Percentiles rank a stretch among this genome's conserved stretches.
phyloP scores from a whole-genome alignment of 495 filamentous ascomycete genomes.

The Penicillium goetzii region DNA sequence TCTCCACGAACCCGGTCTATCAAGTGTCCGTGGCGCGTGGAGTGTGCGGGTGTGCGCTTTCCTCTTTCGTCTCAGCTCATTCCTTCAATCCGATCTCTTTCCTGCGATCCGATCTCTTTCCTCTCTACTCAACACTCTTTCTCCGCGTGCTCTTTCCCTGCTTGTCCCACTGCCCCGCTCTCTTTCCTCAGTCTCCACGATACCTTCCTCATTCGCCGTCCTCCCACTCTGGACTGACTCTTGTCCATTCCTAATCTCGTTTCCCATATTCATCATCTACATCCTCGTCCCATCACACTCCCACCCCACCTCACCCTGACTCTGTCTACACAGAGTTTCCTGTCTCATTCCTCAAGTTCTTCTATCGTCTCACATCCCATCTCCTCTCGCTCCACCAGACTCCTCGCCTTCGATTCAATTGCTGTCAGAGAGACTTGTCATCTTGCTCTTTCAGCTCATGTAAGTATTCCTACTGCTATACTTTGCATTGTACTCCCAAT shows the following conservation, averaged over 20 bases:
- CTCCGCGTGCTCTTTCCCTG: neutral
- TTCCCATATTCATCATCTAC: conserved; percentile 25
- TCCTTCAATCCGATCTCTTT: neutral
- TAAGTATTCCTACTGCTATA: neutral
- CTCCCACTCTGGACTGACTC: neutral
- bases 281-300: conserved; percentile 32
- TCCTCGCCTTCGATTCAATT: neutral
- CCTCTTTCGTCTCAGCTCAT: conserved; percentile 9
- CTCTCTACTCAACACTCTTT: neutral
- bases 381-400: neutral
- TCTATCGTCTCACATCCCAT: conserved; percentile 6
- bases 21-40: neutral
- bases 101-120: neutral
- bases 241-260: conserved; percentile 16
- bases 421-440: neutral
- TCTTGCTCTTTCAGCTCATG: neutral
- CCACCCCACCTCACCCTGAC: conserved; percentile 30
- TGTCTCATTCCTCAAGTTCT: neutral
- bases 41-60: conserved; percentile 1
- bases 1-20: neutral
- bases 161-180: neutral
- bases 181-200: neutral
- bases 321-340: neutral
- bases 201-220: neutral
- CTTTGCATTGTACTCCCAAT: neutral